phyloP scores from a whole-genome alignment of 306 rosid genomes.

The Begonia peltatifolia region DNA sequence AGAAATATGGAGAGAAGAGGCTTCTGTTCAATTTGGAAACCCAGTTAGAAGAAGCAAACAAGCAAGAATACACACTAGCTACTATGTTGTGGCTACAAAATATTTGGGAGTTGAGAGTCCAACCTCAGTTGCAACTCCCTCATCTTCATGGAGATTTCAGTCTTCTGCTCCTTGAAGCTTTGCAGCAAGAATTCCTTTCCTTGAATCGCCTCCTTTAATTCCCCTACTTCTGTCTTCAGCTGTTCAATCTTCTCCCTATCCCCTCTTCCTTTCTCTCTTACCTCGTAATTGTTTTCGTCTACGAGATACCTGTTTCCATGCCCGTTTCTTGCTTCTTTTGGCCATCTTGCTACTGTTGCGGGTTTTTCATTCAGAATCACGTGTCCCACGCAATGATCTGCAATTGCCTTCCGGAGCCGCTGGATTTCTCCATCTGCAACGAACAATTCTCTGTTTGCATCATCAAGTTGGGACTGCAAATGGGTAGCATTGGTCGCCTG shows the following conservation, averaged over 20 bases:
- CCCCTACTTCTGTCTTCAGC: slow-evolving; percentile 77
- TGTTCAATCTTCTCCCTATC: slow-evolving; percentile 59
- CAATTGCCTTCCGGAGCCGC: slow-evolving; percentile 80
- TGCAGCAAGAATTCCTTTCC: slow-evolving; percentile 82
- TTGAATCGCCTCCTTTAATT: slow-evolving; percentile 71
- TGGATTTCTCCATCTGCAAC: slow-evolving; percentile 78
- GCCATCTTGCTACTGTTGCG: not conserved
- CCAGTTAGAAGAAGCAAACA: too few species aligned
- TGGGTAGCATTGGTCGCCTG: slow-evolving; percentile 58
- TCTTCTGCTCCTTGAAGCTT: slow-evolving; percentile 82
- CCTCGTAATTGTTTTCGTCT: not conserved
- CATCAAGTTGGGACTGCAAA: slow-evolving; percentile 72
- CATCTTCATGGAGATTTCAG: slow-evolving; percentile 57
- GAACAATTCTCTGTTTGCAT: slow-evolving; percentile 55
- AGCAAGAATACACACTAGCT: too few species aligned
- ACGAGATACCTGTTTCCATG: not conserved
- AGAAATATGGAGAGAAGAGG: too few species aligned
- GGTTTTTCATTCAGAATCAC: not conserved
- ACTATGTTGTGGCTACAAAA: slow-evolving; percentile 52
- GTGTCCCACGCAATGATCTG: slow-evolving; percentile 17
- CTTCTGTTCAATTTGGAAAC: too few species aligned
- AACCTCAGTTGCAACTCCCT: slow-evolving; percentile 80
- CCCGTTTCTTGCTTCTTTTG: not conserved
- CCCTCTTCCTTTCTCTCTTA: slow-evolving; percentile 23
- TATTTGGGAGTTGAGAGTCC: slow-evolving; percentile 82